phyloP scores from a whole-genome alignment of 176 grass and related monocot species.

The Bolboschoenus planiculmis region DNA sequence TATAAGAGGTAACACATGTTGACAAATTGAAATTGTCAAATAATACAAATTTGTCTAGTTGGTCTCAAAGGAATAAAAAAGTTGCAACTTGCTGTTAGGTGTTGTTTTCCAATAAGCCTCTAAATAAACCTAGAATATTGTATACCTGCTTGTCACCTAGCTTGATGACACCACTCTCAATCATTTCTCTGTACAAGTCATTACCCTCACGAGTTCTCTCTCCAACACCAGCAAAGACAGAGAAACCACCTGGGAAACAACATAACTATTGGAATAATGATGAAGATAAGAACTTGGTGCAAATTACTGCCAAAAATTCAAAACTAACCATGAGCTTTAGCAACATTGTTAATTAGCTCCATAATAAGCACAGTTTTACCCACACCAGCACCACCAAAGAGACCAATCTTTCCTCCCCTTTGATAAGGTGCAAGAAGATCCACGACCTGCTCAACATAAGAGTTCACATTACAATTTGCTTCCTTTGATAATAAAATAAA shows the following conservation, averaged over 20 bases:
- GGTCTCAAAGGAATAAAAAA: not conserved
- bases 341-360: conserved; percentile 97
- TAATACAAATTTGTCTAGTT: conserved; percentile 5
- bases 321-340: conserved; percentile 83
- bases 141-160: conserved; percentile 82
- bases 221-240: conserved; percentile 93
- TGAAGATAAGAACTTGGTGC: not conserved
- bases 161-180: conserved; percentile 99
- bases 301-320: not conserved
- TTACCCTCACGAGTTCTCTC: conserved; percentile 93
- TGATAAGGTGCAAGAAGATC: conserved; percentile 97
- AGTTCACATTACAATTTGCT: conserved; percentile 1
- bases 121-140: not conserved
- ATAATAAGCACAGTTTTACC: conserved; percentile 98
- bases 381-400: conserved; percentile 94
- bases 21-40: conserved; percentile 9
- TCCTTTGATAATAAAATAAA: not conserved
- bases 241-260: conserved; percentile 82
- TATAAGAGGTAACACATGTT: not conserved
- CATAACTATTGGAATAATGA: conserved; percentile 3
- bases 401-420: conserved; percentile 92
- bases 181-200: conserved; percentile 97
- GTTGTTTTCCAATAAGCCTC: not conserved
- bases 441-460: conserved; percentile 45
- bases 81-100: not conserved